Percentiles rank a stretch among this genome's conserved stretches.
Conservation (phyloP, 2,329 filamentous ascomycete species). For the Alternaria arborescens region DNA sequence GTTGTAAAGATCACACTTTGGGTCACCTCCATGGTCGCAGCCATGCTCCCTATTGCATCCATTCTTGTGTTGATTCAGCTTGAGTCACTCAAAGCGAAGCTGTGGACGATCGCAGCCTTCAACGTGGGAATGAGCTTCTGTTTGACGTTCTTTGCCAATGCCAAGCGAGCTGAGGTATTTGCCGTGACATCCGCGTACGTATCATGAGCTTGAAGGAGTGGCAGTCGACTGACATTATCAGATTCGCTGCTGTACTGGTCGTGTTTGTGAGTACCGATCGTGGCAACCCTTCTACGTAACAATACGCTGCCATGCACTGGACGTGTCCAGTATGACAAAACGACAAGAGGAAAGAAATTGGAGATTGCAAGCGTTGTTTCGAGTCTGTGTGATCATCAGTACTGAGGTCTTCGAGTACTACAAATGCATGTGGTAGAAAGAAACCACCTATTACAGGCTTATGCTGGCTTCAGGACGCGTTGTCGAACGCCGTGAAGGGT, state of each 20-base stretch:
- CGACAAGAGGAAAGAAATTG: neutral
- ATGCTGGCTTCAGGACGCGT: neutral
- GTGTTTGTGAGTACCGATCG: slow-evolving; percentile 10
- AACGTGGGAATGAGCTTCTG: slow-evolving; percentile 34
- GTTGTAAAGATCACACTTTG: slow-evolving; percentile 21
- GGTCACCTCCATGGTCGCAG: slow-evolving; percentile 30
- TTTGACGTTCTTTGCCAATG: slow-evolving; percentile 29
- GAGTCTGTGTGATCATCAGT: neutral
- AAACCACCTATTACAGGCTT: neutral
- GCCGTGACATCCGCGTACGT: slow-evolving; percentile 39
- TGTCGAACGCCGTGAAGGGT: neutral
- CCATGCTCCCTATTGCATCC: slow-evolving; percentile 30
- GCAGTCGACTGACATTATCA: neutral
- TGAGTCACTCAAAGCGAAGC: slow-evolving; percentile 15
- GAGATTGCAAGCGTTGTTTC: neutral
- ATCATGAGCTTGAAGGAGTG: no score
- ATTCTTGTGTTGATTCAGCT: slow-evolving; percentile 28
- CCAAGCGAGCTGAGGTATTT: slow-evolving; percentile 36
- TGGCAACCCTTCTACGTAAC: neutral
- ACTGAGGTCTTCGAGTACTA: neutral
- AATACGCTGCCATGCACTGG: neutral
- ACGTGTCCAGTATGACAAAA: neutral
- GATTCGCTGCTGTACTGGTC: slow-evolving; percentile 11
- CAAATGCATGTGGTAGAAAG: neutral
- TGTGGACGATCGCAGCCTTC: slow-evolving; percentile 32